Evolutionary conservation across 331 rosid genomes (phyloP).

Genomic region (Dryas integrifolia): DNA sequence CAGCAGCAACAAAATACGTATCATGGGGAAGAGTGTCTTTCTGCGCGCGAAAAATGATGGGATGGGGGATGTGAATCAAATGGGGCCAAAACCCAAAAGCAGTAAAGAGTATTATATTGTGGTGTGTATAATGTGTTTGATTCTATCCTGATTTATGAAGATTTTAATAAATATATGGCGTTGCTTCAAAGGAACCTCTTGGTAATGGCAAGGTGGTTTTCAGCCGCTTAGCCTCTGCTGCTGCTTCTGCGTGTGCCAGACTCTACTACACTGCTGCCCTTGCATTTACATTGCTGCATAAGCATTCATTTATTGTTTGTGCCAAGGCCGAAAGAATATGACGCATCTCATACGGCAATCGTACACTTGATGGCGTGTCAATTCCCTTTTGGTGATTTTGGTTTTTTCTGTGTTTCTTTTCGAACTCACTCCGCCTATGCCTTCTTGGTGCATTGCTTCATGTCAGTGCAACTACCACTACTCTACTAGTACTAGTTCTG

Average conservation of each 20-base stretch:
- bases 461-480: not conserved
- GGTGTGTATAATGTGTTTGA: not conserved
- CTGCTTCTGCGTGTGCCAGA: not conserved
- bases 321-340: conserved; percentile 34
- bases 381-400: conserved; percentile 3
- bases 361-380: conserved; percentile 42
- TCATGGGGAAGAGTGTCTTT: conserved; percentile 36
- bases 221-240: not conserved
- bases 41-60: conserved; percentile 32
- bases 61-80: conserved; percentile 30
- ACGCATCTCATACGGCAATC: conserved; percentile 46
- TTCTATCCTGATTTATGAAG: not conserved
- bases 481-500: not conserved
- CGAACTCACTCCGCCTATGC: not conserved
- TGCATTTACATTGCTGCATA: not conserved
- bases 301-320: conserved; percentile 4
- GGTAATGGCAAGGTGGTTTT: conserved; percentile 11
- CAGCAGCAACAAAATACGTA: conserved; percentile 2
- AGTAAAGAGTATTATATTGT: not conserved
- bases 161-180: conserved; percentile 25
- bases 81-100: conserved; percentile 14
- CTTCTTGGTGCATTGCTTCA: not conserved
- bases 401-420: not conserved
- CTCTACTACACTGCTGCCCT: not conserved
- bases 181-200: conserved; percentile 56